Base-by-base conservation (phyloP, 306 rosid genomes). In the Bauhinia variegata region DNA sequence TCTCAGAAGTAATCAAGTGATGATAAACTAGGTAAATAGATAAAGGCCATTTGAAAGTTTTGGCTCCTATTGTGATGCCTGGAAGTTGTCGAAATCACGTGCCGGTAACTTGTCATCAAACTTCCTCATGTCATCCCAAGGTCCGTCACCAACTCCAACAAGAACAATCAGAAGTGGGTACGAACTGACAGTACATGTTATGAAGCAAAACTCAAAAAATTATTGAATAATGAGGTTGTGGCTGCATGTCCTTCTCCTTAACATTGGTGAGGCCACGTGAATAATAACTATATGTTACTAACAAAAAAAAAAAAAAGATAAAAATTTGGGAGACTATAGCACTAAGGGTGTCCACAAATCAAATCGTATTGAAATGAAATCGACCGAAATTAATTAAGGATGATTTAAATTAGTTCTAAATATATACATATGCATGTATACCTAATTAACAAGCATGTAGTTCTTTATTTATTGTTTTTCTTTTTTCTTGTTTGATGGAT, bases 121-220 rank as follows among this genome's bases (percentile, higher is more conserved):
- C 64, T 78, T 92, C 82, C 44, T 79, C 96, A 89, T 92, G 82
- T 92, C 93, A 5, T 89, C 98, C 98, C 98, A 92, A 14, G 98
- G 98, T 31, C 98, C 96, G 59, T 92, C 96, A 6, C 98, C 98
- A 50, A 87, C 96, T 81, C 98, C 98, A 54, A 92, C 78, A 18
- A 92, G 91, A 79, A 92, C 42, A 69, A 92, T 89, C 0, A 96
- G 82, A 43, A 92, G 95, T 0, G 98, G 87, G 70, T 89, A 80
- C 38, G 74, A 77, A 81, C 98, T 92, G 83, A 42, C 13, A 63
- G 39, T 46, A 54, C 43, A 73, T 65, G 55, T 68, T 42, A 15
- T 54, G 15, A 69, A 54, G 64, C 36, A 58, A 0, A 60, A 49
- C 48, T 13, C 10, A 19, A 0, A 7, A 67, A 31, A 33, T 60